Conservation (phyloP, 2,329 filamentous ascomycete species). For the Pestalotiopsis fici region DNA sequence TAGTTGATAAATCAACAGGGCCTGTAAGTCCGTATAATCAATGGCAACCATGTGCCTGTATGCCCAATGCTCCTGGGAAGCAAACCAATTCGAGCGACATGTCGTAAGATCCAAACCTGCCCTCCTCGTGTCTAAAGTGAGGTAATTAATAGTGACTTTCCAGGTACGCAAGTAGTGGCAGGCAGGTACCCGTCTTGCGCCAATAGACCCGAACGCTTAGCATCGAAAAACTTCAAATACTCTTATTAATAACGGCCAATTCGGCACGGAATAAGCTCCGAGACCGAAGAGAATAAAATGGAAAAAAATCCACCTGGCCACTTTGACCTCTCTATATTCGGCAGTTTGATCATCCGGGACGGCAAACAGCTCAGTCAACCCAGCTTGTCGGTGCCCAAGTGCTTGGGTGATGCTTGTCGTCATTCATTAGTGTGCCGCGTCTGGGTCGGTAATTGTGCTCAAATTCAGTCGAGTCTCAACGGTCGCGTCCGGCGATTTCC, state of each 20-base stretch:
- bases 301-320: background rate
- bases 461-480: background rate
- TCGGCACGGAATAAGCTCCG: background rate
- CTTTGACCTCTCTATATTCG: background rate
- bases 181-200: background rate
- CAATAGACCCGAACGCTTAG: background rate
- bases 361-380: background rate
- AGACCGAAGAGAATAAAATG: background rate
- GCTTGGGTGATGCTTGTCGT: background rate
- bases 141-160: too few species aligned
- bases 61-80: too few species aligned
- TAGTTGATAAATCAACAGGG: too few species aligned
- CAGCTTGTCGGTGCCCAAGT: background rate
- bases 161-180: background rate
- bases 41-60: too few species aligned
- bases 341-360: background rate
- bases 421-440: background rate
- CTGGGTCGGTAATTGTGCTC: background rate
- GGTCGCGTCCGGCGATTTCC: background rate
- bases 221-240: background rate
- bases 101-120: too few species aligned
- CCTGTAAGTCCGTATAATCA: too few species aligned
- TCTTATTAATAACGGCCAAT: background rate
- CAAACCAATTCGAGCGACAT: too few species aligned
- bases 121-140: too few species aligned